Conservation (phyloP, 2,329 filamentous ascomycete genomes). For the Albifimbria verrucaria region DNA sequence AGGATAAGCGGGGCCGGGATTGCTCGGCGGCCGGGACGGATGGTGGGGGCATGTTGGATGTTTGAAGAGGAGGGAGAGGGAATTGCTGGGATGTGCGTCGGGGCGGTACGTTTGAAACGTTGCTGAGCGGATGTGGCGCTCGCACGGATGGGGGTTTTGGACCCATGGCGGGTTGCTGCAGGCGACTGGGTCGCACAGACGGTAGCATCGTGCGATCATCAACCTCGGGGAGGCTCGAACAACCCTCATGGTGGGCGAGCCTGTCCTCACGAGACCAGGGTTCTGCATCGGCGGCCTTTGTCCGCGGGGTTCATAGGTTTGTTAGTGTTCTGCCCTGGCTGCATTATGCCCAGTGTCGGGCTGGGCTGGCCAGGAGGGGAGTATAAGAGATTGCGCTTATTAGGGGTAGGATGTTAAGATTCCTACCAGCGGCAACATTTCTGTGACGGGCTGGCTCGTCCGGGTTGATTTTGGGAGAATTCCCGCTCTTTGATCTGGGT, state of each 20-base stretch:
- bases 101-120: background rate
- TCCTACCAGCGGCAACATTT: background rate
- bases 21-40: too few relatives aligned
- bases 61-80: conserved; percentile 15
- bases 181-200: conserved; percentile 12
- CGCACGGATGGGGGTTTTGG: background rate
- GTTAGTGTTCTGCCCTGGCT: conserved; percentile 7
- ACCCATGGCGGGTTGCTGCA: conserved; percentile 10
- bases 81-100: background rate
- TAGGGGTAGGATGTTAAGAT: background rate
- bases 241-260: conserved; percentile 33
- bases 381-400: conserved; percentile 16
- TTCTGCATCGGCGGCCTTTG: conserved; percentile 12
- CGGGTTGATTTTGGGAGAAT: conserved; percentile 25
- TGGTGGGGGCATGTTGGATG: too few relatives aligned
- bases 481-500: conserved; percentile 28
- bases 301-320: conserved; percentile 8
- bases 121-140: background rate
- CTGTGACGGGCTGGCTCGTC: conserved; percentile 5
- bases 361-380: conserved; percentile 38
- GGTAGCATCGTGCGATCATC: conserved; percentile 16
- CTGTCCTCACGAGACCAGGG: conserved; percentile 17
- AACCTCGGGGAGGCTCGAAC: conserved; percentile 31
- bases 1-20: conserved; percentile 7
- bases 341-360: conserved; percentile 36